These are phyloP conservation scores for Kockovaella imperatae DNA, from an alignment of 768 basidiomycete species.

Conservation along the genomic window DNA sequence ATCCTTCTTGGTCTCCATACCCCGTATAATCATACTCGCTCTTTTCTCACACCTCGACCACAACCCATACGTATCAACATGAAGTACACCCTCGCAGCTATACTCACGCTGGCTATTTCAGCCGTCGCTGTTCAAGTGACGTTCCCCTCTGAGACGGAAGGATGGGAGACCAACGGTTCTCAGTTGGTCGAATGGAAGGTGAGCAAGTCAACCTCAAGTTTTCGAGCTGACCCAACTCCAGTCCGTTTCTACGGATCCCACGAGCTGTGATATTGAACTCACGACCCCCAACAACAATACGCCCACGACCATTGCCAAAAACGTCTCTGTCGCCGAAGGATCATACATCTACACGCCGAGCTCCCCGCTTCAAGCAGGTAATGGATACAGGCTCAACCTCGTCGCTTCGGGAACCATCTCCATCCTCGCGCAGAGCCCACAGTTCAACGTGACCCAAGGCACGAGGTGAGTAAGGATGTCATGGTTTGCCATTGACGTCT, in stretches of 20 bases:
- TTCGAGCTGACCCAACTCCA: not conserved
- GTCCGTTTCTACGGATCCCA: constrained; percentile 31
- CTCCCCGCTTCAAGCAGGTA: constrained; percentile 8
- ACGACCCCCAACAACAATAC: constrained; percentile 19
- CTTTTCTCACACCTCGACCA: not conserved
- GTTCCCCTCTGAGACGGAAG: constrained; percentile 19
- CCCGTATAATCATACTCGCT: not conserved
- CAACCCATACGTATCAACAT: constrained; percentile 11
- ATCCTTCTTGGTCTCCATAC: too few relatives aligned
- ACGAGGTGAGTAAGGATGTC: constrained; percentile 29
- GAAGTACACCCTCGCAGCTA: constrained; percentile 8
- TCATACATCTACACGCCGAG: constrained; percentile 24
- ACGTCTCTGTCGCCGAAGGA: constrained; percentile 16
- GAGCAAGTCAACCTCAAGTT: constrained; percentile 7
- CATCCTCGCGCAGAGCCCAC: constrained; percentile 31
- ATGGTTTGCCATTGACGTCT: too few relatives aligned
- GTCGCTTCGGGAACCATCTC: constrained; percentile 6
- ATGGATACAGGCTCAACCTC: constrained; percentile 20
- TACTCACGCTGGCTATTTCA: constrained; percentile 8
- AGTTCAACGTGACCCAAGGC: constrained; percentile 26
- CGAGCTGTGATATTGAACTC: constrained; percentile 29
- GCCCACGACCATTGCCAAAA: constrained; percentile 11
- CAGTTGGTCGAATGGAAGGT: constrained; percentile 27
- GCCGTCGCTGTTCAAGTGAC: constrained; percentile 25
- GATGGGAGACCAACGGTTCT: constrained; percentile 23